These are phyloP conservation scores for Mimosa bimucronata DNA, from an alignment of 306 rosid species.

Conservation along the genomic window DNA sequence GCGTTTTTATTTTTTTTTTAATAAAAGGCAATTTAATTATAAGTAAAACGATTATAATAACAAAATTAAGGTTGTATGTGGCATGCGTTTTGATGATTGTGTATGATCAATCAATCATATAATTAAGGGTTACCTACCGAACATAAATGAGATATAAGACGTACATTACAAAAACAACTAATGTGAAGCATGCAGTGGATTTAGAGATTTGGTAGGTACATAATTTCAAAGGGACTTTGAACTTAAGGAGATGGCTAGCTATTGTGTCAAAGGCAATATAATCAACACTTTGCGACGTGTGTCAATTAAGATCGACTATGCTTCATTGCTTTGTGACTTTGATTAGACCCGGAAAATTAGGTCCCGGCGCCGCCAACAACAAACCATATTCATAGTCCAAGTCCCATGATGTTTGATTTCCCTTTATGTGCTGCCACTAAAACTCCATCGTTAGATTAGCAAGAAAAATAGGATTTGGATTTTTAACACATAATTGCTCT, in stretches of 20 bases:
- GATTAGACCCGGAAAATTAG: not conserved
- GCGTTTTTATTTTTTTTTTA: too few relatives aligned
- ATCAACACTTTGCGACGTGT: not conserved
- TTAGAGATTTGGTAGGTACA: not conserved
- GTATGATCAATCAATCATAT: not conserved
- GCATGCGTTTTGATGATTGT: not conserved
- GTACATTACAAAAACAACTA: not conserved
- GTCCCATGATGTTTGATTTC: not conserved
- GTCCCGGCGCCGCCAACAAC: not conserved
- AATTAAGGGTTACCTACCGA: not conserved
- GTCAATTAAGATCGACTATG: not conserved
- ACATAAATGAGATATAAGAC: not conserved
- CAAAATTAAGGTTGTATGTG: slow-evolving; percentile 9
- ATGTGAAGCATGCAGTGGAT: not conserved
- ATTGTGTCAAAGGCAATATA: too few relatives aligned
- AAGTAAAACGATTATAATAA: too few relatives aligned
- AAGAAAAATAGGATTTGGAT: too few relatives aligned
- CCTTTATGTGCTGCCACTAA: not conserved
- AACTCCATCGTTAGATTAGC: too few relatives aligned
- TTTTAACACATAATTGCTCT: too few relatives aligned
- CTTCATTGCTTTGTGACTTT: not conserved
- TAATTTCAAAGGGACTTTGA: not conserved
- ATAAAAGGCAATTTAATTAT: too few relatives aligned
- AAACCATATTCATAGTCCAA: not conserved
- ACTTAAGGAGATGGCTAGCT: too few relatives aligned